phyloP scores from a whole-genome alignment of 495 filamentous ascomycete species.

The Lasiosphaeris hirsuta region DNA sequence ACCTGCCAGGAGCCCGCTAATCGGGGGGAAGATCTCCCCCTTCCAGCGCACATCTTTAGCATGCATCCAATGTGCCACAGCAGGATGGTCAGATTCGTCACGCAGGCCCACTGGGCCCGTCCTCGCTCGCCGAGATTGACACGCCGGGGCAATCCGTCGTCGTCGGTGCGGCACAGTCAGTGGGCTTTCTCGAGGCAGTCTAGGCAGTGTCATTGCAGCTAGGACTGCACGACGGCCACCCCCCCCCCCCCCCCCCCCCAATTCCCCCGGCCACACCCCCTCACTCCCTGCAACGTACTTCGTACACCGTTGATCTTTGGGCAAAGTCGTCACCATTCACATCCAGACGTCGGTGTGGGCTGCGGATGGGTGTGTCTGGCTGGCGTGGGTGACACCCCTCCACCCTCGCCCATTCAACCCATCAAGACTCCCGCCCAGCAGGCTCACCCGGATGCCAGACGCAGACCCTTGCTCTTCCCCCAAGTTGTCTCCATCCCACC shows the following conservation, averaged over 20 bases:
- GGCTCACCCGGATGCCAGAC: conserved; percentile 6
- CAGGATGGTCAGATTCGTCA: conserved; percentile 26
- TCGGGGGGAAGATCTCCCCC: conserved; percentile 16
- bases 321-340: conserved; percentile 25
- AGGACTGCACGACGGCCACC: no score
- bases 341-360: conserved; percentile 21
- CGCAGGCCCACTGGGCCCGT: conserved; percentile 14
- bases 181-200: background rate
- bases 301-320: conserved; percentile 29
- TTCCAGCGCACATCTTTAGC: conserved; percentile 17
- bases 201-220: no score
- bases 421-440: background rate
- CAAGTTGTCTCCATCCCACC: conserved; percentile 14
- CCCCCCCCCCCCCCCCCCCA: no score
- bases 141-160: conserved; percentile 22
- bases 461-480: conserved; percentile 8
- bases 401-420: background rate
- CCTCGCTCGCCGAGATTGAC: conserved; percentile 13
- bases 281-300: background rate
- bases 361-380: conserved; percentile 3
- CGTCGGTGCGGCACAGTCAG: conserved; percentile 26
- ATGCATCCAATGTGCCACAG: conserved; percentile 20
- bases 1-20: conserved; percentile 13
- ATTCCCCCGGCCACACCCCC: background rate
- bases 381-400: conserved; percentile 13